Evolutionary conservation across 2,329 filamentous ascomycete genomes (phyloP).

Genomic region (Trichoderma atrobrunneum): DNA sequence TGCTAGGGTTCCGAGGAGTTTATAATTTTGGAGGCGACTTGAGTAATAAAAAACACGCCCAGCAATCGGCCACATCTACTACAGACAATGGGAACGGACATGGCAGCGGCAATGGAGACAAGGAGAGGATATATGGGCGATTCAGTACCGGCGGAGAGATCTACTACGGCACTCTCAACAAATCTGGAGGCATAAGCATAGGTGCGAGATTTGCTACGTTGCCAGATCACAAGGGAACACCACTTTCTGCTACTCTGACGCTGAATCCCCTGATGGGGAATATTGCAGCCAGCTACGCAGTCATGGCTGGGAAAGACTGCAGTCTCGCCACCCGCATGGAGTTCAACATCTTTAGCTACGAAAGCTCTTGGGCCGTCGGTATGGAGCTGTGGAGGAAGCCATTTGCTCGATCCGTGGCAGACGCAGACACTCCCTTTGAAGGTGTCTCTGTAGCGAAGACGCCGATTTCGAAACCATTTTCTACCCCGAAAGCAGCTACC

Average conservation of each 20-base stretch:
- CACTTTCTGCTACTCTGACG: slow-evolving; percentile 89
- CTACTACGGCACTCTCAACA: slow-evolving; percentile 94
- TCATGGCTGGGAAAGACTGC: slow-evolving; percentile 78
- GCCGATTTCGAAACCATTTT: neutral
- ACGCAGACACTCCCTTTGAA: slow-evolving; percentile 26
- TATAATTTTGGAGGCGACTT: slow-evolving; percentile 90
- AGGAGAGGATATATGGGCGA: slow-evolving; percentile 69
- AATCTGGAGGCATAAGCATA: slow-evolving; percentile 86
- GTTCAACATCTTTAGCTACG: slow-evolving; percentile 98
- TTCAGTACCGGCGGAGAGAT: slow-evolving; percentile 90
- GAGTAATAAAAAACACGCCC: slow-evolving; percentile 6
- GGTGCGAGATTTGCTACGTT: slow-evolving; percentile 88
- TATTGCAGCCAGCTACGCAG: slow-evolving; percentile 85
- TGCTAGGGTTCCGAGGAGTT: slow-evolving; percentile 81
- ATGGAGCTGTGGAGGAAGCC: slow-evolving; percentile 86
- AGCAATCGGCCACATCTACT: neutral
- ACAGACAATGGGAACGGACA: slow-evolving; percentile 26
- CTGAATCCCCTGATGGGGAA: slow-evolving; percentile 94
- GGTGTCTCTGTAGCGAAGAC: neutral
- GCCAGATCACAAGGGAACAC: slow-evolving; percentile 75
- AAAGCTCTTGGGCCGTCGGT: slow-evolving; percentile 88
- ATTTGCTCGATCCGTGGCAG: slow-evolving; percentile 37
- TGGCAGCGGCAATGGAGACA: slow-evolving; percentile 36
- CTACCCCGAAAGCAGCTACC: neutral
- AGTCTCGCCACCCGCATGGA: slow-evolving; percentile 88